These are phyloP conservation scores for Scheffersomyces insectosa DNA, from an alignment of 1,139 yeast genomes.

Conservation along the genomic window DNA sequence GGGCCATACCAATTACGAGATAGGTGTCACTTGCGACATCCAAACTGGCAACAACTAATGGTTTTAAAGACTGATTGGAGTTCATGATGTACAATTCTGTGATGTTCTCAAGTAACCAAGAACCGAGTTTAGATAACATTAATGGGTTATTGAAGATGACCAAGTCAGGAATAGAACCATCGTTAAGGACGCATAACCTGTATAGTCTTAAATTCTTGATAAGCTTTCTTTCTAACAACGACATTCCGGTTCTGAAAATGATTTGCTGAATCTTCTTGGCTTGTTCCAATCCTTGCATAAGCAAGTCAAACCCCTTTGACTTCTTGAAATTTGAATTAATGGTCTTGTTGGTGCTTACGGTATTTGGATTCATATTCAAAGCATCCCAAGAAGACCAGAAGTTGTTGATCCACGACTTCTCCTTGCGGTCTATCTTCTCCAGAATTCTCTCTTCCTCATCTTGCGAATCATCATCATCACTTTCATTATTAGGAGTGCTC, in stretches of 20 bases:
- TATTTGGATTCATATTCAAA: slow-evolving; percentile 43
- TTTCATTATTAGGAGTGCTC: slow-evolving; percentile 3
- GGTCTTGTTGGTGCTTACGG: slow-evolving; percentile 12
- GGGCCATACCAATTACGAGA: slow-evolving; percentile 87
- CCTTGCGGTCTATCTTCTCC: slow-evolving; percentile 51
- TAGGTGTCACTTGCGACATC: slow-evolving; percentile 77
- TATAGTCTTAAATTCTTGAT: slow-evolving; percentile 79
- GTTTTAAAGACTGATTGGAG: slow-evolving; percentile 56
- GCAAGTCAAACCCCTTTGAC: slow-evolving; percentile 54
- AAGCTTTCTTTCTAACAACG: slow-evolving; percentile 77
- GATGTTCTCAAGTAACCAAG: slow-evolving; percentile 89
- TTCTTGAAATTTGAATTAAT: slow-evolving; percentile 24
- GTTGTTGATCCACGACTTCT: slow-evolving; percentile 78
- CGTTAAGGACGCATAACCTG: slow-evolving; percentile 84
- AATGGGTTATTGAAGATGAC: slow-evolving; percentile 81
- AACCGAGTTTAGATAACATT: slow-evolving; percentile 78
- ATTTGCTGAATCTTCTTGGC: slow-evolving; percentile 83
- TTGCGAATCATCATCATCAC: slow-evolving; percentile 19
- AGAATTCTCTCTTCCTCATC: slow-evolving; percentile 41
- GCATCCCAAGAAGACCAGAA: slow-evolving; percentile 98
- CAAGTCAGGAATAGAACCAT: slow-evolving; percentile 75
- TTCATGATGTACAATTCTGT: slow-evolving; percentile 66
- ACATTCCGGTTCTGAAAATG: slow-evolving; percentile 87
- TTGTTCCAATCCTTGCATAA: slow-evolving; percentile 69
- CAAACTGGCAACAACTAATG: slow-evolving; percentile 85